These are phyloP conservation scores for Aspergillus pseudoviridinutans DNA, from an alignment of 2,329 filamentous ascomycete genomes.

Conservation along the genomic window DNA sequence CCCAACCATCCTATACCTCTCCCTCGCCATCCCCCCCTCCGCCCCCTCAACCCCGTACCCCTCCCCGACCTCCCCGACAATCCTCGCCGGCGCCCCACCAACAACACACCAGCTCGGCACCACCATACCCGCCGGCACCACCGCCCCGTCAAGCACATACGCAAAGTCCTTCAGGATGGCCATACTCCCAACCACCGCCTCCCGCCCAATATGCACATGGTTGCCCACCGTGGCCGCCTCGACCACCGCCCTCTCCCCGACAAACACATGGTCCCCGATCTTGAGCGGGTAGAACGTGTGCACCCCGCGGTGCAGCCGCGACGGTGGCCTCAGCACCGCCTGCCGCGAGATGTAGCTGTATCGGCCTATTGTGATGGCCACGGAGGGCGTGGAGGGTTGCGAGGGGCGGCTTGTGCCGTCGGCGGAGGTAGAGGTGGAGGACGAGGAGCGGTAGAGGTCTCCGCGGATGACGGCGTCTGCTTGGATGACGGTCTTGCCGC, in stretches of 20 bases:
- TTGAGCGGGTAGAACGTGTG: slow-evolving; percentile 72
- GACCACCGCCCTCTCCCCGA: slow-evolving; percentile 70
- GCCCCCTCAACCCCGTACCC: slow-evolving; percentile 46
- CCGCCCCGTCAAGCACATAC: slow-evolving; percentile 75
- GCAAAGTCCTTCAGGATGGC: slow-evolving; percentile 93
- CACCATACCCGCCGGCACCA: slow-evolving; percentile 84
- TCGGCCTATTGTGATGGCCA: slow-evolving; percentile 77
- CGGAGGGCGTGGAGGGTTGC: slow-evolving; percentile 28
- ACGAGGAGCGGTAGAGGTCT: slow-evolving; percentile 63
- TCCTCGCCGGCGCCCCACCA: slow-evolving; percentile 73
- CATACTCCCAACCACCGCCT: slow-evolving; percentile 76
- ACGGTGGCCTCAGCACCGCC: slow-evolving; percentile 76
- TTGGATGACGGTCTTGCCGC: slow-evolving; percentile 93
- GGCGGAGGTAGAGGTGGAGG: slow-evolving; percentile 22
- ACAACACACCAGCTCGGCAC: slow-evolving; percentile 90
- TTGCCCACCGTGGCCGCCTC: slow-evolving; percentile 79
- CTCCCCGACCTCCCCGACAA: slow-evolving; percentile 69
- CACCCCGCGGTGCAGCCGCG: slow-evolving; percentile 70
- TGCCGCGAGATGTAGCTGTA: slow-evolving; percentile 85
- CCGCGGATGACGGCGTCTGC: slow-evolving; percentile 91
- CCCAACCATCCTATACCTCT: slow-evolving; percentile 40
- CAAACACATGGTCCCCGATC: slow-evolving; percentile 90
- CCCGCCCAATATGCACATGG: slow-evolving; percentile 79
- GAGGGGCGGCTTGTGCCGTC: slow-evolving; percentile 33
- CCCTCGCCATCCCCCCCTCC: slow-evolving; percentile 41